phyloP scores from a whole-genome alignment of 306 rosid species.

The Vigna hirtella region DNA sequence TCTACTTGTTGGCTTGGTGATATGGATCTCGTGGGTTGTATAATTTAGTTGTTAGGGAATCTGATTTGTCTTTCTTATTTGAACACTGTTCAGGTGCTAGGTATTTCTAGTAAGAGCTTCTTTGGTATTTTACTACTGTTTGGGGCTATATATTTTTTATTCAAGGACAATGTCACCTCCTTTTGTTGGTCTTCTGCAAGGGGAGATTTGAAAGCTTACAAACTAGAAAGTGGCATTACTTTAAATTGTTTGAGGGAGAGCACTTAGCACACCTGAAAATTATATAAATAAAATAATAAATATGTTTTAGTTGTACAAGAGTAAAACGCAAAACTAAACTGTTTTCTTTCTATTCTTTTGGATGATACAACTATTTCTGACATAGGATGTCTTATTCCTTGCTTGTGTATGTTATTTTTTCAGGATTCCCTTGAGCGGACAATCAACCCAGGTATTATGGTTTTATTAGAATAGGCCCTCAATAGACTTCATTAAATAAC shows the following conservation, averaged over 20 bases:
- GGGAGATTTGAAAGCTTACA: neutral
- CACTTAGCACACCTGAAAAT: neutral
- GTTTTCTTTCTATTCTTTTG: neutral
- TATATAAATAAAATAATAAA: neutral
- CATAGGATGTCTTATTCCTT: neutral
- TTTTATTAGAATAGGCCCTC: neutral
- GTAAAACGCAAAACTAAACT: neutral
- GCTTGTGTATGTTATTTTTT: slow-evolving; percentile 40
- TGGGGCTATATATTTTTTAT: neutral
- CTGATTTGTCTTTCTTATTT: slow-evolving; percentile 14
- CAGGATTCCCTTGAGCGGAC: slow-evolving; percentile 73
- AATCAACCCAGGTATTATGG: slow-evolving; percentile 63
- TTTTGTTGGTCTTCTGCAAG: slow-evolving; percentile 3
- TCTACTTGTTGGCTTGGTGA: neutral
- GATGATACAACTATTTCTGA: neutral
- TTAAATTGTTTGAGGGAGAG: neutral
- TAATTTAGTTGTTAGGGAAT: slow-evolving; percentile 12
- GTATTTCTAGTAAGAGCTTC: neutral
- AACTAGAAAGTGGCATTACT: neutral
- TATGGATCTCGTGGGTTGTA: slow-evolving; percentile 1
- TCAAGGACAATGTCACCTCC: neutral
- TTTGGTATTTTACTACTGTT: neutral
- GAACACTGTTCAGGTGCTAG: neutral
- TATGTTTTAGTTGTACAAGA: neutral
- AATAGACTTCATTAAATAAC: too few relatives aligned